A percentile compares a stretch with the other conserved stretches of the same genome.
phyloP scores from a whole-genome alignment of 345 rosid species.

The Bruguiera gymnorhiza region DNA sequence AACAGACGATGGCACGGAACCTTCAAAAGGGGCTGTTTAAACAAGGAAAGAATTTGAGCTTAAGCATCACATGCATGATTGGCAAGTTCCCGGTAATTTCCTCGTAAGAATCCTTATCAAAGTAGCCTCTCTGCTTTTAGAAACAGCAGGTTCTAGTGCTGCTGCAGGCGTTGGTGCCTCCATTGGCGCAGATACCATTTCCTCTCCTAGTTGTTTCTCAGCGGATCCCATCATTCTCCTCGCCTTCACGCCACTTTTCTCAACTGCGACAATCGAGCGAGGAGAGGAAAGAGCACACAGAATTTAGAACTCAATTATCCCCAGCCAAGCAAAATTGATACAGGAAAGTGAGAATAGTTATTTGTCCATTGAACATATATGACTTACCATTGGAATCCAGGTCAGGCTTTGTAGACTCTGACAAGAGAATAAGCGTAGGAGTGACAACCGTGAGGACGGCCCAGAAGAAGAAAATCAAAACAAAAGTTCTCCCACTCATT shows the following conservation, averaged over 20 bases:
- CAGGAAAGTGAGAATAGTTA: neutral
- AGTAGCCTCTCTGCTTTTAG: slow-evolving; percentile 12
- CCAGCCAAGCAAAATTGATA: neutral
- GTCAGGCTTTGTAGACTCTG: slow-evolving; percentile 55
- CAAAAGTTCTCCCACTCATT: slow-evolving; percentile 70
- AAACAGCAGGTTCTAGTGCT: slow-evolving; percentile 7
- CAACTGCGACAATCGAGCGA: slow-evolving; percentile 18
- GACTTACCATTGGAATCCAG: slow-evolving; percentile 36
- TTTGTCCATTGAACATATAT: neutral
- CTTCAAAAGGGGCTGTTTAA: neutral
- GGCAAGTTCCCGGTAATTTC: slow-evolving; percentile 8
- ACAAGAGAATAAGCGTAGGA: slow-evolving; percentile 73
- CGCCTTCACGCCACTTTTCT: slow-evolving; percentile 27
- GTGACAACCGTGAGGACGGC: slow-evolving; percentile 80
- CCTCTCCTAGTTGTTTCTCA: slow-evolving; percentile 21
- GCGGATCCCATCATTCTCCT: slow-evolving; percentile 46
- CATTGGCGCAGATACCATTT: slow-evolving; percentile 14
- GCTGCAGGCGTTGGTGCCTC: slow-evolving; percentile 26
- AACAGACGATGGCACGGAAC: neutral
- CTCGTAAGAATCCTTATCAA: slow-evolving; percentile 6
- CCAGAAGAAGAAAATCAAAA: slow-evolving; percentile 90
- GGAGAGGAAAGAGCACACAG: slow-evolving; percentile 3
- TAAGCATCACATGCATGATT: neutral
- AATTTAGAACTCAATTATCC: neutral
- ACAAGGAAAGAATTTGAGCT: slow-evolving; percentile 1